These are phyloP conservation scores for Phytophthora uliginosa DNA, from an alignment of 352 stramenopile species.

Conservation along the genomic window DNA sequence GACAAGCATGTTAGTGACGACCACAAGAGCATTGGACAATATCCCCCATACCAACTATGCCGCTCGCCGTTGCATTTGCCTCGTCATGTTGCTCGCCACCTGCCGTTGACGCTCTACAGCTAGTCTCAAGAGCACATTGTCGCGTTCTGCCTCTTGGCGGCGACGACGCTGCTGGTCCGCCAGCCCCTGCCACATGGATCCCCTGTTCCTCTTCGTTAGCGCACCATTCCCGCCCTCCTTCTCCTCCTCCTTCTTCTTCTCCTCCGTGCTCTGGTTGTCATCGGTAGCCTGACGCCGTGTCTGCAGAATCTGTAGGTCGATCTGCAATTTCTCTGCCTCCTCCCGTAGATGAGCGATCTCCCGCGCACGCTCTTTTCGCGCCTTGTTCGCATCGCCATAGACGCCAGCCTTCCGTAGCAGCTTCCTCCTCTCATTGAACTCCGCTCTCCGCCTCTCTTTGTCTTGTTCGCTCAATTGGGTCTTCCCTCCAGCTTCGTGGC, in stretches of 20 bases:
- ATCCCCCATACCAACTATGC: slow-evolving; percentile 19
- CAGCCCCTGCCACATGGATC: slow-evolving; percentile 34
- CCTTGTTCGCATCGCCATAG: slow-evolving; percentile 40
- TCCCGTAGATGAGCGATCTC: slow-evolving; percentile 47
- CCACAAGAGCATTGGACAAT: background rate
- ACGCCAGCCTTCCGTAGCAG: slow-evolving; percentile 20
- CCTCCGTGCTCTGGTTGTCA: background rate
- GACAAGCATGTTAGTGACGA: slow-evolving; percentile 4
- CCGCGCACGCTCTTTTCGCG: slow-evolving; percentile 39
- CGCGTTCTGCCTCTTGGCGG: slow-evolving; percentile 28
- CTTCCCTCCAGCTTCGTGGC: background rate
- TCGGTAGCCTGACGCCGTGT: background rate
- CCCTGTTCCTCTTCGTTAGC: background rate
- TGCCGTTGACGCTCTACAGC: slow-evolving; percentile 54
- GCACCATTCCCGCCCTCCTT: background rate
- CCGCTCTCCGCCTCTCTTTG: slow-evolving; percentile 9
- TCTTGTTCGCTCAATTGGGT: slow-evolving; percentile 8
- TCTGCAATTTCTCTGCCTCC: slow-evolving; percentile 42
- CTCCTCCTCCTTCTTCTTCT: background rate
- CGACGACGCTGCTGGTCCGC: slow-evolving; percentile 27
- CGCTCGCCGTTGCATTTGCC: slow-evolving; percentile 37
- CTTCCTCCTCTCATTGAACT: slow-evolving; percentile 30
- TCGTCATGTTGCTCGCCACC: slow-evolving; percentile 43
- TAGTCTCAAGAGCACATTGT: slow-evolving; percentile 43
- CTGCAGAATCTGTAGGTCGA: slow-evolving; percentile 39